phyloP scores from a whole-genome alignment of 2,329 filamentous ascomycete species.

The Fusarium equiseti region DNA sequence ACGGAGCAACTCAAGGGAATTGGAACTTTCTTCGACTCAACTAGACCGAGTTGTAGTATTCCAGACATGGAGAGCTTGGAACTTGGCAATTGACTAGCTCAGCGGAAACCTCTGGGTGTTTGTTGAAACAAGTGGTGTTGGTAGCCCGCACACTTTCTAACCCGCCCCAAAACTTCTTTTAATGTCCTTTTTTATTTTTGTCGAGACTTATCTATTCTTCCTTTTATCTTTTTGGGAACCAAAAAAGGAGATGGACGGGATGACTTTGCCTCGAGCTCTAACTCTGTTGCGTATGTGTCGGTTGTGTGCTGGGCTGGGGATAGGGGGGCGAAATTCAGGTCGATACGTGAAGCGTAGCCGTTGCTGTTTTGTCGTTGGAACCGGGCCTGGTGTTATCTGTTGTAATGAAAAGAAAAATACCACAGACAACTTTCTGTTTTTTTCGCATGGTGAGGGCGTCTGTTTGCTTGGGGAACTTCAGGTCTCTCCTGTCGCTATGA shows the following conservation, averaged over 20 bases:
- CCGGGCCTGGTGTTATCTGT: slow-evolving; percentile 42
- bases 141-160: slow-evolving; percentile 21
- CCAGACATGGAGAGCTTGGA: slow-evolving; percentile 14
- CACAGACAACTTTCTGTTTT: slow-evolving; percentile 26
- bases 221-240: slow-evolving; percentile 42
- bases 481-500: not conserved
- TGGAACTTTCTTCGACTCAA: slow-evolving; percentile 26
- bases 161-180: slow-evolving; percentile 34
- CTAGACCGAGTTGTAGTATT: slow-evolving; percentile 17
- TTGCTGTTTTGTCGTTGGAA: slow-evolving; percentile 41
- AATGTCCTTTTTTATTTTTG: slow-evolving; percentile 46
- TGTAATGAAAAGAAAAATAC: slow-evolving; percentile 46
- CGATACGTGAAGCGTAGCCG: slow-evolving; percentile 44
- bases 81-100: slow-evolving; percentile 25
- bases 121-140: slow-evolving; percentile 33
- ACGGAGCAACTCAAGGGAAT: slow-evolving; percentile 38
- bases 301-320: slow-evolving; percentile 26
- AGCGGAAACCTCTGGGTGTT: slow-evolving; percentile 25
- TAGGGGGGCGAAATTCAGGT: slow-evolving; percentile 27
- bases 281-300: slow-evolving; percentile 36
- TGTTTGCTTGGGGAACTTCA: slow-evolving; percentile 15
- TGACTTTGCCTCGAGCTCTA: slow-evolving; percentile 16
- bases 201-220: slow-evolving; percentile 46
- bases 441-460: slow-evolving; percentile 26
- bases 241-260: slow-evolving; percentile 42